phyloP scores from a whole-genome alignment of 352 stramenopile genomes.

The Phytophthora pini region DNA sequence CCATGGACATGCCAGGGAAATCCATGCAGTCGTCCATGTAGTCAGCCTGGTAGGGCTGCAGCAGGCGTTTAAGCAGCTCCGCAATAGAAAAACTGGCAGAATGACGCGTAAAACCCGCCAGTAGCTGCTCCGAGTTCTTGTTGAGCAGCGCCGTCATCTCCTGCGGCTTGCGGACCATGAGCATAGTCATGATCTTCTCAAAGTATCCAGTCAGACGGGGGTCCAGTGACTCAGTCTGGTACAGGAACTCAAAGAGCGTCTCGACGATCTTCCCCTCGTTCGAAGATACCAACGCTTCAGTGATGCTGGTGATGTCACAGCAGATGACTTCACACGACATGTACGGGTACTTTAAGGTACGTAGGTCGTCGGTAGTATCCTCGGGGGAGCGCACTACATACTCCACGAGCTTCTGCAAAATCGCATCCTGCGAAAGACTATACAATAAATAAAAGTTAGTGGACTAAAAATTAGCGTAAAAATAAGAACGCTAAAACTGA shows the following conservation, averaged over 20 bases:
- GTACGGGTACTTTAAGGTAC: conserved; percentile 94
- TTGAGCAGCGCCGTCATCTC: conserved; percentile 88
- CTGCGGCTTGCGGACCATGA: conserved; percentile 89
- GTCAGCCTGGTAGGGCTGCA: conserved; percentile 86
- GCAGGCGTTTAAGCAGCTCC: conserved; percentile 82
- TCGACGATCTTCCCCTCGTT: conserved; percentile 82
- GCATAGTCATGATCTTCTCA: conserved; percentile 94
- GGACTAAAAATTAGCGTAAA: conserved; percentile 3
- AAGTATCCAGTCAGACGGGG: conserved; percentile 96
- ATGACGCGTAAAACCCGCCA: conserved; percentile 73
- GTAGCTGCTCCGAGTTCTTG: conserved; percentile 78
- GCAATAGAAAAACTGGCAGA: conserved; percentile 80
- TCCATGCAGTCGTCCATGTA: conserved; percentile 91
- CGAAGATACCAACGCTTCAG: conserved; percentile 87
- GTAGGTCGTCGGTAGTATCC: conserved; percentile 61
- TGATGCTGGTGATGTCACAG: conserved; percentile 95
- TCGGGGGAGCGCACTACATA: conserved; percentile 73
- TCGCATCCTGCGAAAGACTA: conserved; percentile 74
- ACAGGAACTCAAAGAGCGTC: conserved; percentile 93
- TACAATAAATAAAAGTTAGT: conserved; percentile 1
- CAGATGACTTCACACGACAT: conserved; percentile 98
- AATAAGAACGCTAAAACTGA: background rate
- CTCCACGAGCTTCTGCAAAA: conserved; percentile 78
- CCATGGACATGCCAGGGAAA: conserved; percentile 81
- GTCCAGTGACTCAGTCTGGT: conserved; percentile 86